Evolutionary conservation across 2,329 filamentous ascomycete genomes (phyloP).

Genomic region (Aspergillus neoniger): DNA sequence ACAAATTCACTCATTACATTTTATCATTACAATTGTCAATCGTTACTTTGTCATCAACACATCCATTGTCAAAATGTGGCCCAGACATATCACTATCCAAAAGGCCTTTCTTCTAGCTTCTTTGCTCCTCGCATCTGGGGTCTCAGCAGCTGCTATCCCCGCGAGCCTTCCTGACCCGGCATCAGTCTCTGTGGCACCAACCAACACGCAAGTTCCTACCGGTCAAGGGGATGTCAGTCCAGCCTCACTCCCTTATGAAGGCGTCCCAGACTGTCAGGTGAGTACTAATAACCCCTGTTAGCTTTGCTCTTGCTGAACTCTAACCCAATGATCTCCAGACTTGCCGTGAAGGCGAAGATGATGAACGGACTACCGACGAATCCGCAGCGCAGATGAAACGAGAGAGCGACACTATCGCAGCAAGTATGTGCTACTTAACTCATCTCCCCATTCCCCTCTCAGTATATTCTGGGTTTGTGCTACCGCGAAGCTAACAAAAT

Average conservation of each 20-base stretch:
- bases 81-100: not conserved
- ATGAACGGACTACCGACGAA: not conserved
- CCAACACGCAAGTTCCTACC: not conserved
- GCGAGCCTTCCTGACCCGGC: not conserved
- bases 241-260: not conserved
- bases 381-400: not conserved
- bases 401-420: not conserved
- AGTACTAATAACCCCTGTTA: not conserved
- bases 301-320: not conserved
- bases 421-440: too few species aligned
- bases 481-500: too few species aligned
- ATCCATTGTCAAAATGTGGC: not conserved
- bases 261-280: not conserved
- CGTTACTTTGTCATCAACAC: not conserved
- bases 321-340: not conserved
- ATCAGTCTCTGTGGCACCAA: not conserved
- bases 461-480: too few species aligned
- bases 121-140: not conserved
- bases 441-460: too few species aligned
- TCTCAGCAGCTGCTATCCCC: conserved; percentile 1
- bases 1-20: not conserved
- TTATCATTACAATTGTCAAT: not conserved
- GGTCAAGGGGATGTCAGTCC: not conserved
- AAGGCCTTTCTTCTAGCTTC: not conserved
- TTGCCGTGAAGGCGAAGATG: not conserved